Conservation (phyloP, 768 basidiomycete genomes). For the Russula sp. region DNA sequence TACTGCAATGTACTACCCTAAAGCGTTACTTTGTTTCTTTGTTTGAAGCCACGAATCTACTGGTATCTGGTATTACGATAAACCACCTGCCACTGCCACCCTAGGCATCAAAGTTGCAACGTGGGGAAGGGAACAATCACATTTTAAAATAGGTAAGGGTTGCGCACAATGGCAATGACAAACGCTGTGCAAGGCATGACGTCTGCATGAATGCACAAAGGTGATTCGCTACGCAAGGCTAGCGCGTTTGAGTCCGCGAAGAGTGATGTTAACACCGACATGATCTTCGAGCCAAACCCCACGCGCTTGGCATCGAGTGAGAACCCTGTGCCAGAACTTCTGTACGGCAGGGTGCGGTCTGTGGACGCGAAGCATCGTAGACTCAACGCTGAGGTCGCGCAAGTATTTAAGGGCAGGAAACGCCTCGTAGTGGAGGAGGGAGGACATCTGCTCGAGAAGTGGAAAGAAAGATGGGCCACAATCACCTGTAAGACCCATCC, state of each 20-base stretch:
- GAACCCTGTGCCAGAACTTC: conserved; percentile 35
- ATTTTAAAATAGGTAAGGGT: not conserved
- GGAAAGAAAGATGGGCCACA: conserved; percentile 51
- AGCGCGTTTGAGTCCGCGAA: conserved; percentile 35
- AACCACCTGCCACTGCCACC: too few species aligned
- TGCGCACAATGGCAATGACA: not conserved
- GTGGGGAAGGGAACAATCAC: not conserved
- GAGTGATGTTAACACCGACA: conserved; percentile 49
- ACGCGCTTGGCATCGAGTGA: conserved; percentile 43
- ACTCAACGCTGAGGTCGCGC: conserved; percentile 56
- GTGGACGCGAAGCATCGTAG: conserved; percentile 45
- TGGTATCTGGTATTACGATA: too few species aligned
- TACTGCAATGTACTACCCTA: not conserved
- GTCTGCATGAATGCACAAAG: not conserved
- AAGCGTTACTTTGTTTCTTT: too few species aligned
- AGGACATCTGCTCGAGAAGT: conserved; percentile 57
- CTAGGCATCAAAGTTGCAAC: not conserved
- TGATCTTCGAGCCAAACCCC: conserved; percentile 63
- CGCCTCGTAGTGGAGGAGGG: conserved; percentile 47
- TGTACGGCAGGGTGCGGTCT: conserved; percentile 31
- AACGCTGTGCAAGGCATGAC: not conserved
- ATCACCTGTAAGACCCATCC: conserved; percentile 23
- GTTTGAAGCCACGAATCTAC: too few species aligned
- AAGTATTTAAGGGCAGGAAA: conserved; percentile 57
- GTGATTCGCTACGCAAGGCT: conserved; percentile 1